Conservation (phyloP, 805 yeast species). For the Starmera caribaea region DNA sequence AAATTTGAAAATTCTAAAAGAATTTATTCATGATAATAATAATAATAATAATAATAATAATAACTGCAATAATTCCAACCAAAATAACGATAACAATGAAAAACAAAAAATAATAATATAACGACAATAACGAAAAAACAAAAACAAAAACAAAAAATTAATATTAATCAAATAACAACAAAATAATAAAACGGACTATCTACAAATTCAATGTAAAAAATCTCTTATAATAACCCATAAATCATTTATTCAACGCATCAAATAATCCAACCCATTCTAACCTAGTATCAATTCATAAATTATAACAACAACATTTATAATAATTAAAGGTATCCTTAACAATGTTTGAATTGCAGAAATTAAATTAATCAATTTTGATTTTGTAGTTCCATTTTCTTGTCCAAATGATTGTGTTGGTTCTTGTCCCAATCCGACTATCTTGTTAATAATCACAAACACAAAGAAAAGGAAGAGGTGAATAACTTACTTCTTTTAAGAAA, state of each 20-base stretch:
- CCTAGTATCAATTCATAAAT: constrained; percentile 64
- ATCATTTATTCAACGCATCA: too few relatives aligned
- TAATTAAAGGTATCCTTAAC: constrained; percentile 66
- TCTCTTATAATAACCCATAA: constrained; percentile 1
- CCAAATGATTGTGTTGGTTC: constrained; percentile 35
- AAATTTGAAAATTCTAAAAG: constrained; percentile 7
- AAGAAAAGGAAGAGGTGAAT: too few relatives aligned
- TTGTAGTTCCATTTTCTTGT: constrained; percentile 38
- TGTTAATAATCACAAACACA: too few relatives aligned
- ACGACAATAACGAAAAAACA: not conserved
- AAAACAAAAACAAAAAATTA: not conserved
- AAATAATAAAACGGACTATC: not conserved
- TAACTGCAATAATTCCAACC: too few relatives aligned
- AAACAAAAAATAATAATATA: not conserved
- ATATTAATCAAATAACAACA: not conserved
- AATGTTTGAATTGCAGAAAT: constrained; percentile 70
- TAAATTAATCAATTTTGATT: constrained; percentile 49
- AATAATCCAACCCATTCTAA: constrained; percentile 15
- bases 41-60: not conserved
- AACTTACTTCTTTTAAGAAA: constrained; percentile 54
- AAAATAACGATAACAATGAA: not conserved
- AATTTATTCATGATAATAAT: constrained; percentile 5
- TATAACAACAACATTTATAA: constrained; percentile 55
- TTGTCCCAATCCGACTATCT: constrained; percentile 35
- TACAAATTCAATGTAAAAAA: constrained; percentile 3